These are phyloP conservation scores for Eimeria brunetti DNA, from an alignment of 169 alveolate species.

Conservation along the genomic window DNA sequence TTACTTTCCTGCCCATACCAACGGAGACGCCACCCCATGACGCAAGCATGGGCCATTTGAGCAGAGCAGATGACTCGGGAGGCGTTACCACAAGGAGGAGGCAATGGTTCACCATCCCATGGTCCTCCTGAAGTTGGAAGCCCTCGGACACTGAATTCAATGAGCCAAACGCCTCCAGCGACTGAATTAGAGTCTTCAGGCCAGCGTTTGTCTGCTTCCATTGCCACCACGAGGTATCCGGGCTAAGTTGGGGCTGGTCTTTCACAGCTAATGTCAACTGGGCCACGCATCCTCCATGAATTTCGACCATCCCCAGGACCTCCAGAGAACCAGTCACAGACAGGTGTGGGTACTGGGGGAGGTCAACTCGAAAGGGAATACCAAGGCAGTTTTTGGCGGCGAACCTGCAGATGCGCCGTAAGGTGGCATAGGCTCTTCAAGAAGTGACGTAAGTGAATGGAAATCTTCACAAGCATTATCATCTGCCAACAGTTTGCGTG, in stretches of 20 bases:
- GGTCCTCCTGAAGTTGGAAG: background rate
- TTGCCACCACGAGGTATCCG: background rate
- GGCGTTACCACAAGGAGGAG: background rate
- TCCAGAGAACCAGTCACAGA: background rate
- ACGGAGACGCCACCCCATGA: background rate
- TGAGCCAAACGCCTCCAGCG: background rate
- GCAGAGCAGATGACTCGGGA: background rate
- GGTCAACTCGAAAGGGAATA: background rate
- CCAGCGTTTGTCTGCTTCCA: background rate
- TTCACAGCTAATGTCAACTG: background rate
- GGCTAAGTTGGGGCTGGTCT: background rate
- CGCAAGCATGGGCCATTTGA: background rate
- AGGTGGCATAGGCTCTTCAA: background rate
- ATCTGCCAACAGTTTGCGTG: background rate
- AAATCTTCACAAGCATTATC: background rate
- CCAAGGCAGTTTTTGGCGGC: background rate
- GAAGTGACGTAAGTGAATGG: background rate
- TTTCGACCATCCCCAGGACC: background rate
- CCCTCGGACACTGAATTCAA: background rate
- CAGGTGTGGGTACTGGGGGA: background rate
- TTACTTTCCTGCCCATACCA: background rate
- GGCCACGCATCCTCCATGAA: background rate
- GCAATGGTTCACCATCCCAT: background rate
- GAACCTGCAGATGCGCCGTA: background rate
- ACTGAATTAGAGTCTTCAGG: background rate